Percentiles rank a stretch among this genome's conserved stretches.
Conservation (phyloP, 1,284 basidiomycete species). For the Puccinia horiana region DNA sequence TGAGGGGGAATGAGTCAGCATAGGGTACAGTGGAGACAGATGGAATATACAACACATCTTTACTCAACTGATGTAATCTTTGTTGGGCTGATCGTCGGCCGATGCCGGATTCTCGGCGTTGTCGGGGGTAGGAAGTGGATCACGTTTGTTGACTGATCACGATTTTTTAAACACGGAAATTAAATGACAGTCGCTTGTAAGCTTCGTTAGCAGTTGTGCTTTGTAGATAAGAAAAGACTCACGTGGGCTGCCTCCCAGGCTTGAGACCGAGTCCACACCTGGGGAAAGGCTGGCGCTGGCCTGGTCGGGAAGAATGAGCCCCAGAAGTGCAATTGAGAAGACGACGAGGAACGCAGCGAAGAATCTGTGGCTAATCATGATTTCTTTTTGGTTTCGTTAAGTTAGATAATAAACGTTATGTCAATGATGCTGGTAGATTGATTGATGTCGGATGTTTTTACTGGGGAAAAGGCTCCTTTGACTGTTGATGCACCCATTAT, state of each 20-base stretch:
- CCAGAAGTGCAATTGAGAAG: background rate
- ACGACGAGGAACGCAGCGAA: background rate
- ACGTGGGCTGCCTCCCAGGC: background rate
- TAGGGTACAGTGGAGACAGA: background rate
- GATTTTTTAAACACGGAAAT: no score
- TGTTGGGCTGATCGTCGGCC: background rate
- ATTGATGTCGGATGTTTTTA: no score
- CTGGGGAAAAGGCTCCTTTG: no score
- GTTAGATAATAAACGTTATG: background rate
- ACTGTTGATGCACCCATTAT: background rate
- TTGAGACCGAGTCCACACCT: background rate
- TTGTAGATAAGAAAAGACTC: background rate
- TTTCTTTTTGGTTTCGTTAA: no score
- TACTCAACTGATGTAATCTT: constrained; percentile 6
- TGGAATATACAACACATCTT: background rate
- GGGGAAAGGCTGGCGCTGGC: background rate
- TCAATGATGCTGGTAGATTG: background rate
- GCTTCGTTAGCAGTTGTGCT: background rate
- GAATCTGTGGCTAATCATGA: background rate
- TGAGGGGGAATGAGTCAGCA: background rate
- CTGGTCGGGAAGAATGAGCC: background rate
- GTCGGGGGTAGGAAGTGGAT: background rate
- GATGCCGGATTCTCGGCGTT: background rate
- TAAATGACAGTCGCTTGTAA: no score
- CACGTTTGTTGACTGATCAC: background rate